A percentile compares a stretch with the other conserved stretches of the same genome.
Conservation (phyloP, 139 green algal genomes). For the Chlamydomonas applanata region DNA sequence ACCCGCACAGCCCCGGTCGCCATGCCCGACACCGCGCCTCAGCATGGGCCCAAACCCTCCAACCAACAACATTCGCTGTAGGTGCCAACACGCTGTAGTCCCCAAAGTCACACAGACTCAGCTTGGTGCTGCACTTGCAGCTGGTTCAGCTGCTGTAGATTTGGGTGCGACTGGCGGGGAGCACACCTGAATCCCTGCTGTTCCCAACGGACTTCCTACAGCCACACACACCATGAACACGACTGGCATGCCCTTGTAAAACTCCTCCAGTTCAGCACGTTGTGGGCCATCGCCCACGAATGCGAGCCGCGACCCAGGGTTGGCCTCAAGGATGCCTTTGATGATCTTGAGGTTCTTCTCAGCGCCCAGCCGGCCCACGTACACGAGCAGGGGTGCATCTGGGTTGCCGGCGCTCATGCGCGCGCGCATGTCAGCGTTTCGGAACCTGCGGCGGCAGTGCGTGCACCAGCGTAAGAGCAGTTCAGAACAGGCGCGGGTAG, state of each 20-base stretch:
- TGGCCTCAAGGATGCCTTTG: conserved; percentile 65
- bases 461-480: too few relatives aligned
- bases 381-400: conserved; percentile 80
- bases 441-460: conserved; percentile 65
- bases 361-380: conserved; percentile 89
- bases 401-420: conserved; percentile 71
- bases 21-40: too few relatives aligned
- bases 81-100: too few relatives aligned
- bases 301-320: conserved; percentile 70
- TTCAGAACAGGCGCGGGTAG: conserved; percentile 79
- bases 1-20: too few relatives aligned
- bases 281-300: conserved; percentile 94
- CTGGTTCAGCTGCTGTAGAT: too few relatives aligned
- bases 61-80: neutral
- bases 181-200: too few relatives aligned
- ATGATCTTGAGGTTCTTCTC: conserved; percentile 83
- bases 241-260: conserved; percentile 62
- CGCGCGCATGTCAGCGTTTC: conserved; percentile 61
- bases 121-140: too few relatives aligned
- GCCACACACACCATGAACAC: conserved; percentile 58
- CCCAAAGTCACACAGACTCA: neutral
- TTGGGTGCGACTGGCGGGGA: too few relatives aligned
- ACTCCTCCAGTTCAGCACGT: conserved; percentile 47
- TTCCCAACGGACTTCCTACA: too few relatives aligned
- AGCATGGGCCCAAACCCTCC: too few relatives aligned